phyloP scores from a whole-genome alignment of 257 asterid genomes.

The Fraxinus cuspidata region DNA sequence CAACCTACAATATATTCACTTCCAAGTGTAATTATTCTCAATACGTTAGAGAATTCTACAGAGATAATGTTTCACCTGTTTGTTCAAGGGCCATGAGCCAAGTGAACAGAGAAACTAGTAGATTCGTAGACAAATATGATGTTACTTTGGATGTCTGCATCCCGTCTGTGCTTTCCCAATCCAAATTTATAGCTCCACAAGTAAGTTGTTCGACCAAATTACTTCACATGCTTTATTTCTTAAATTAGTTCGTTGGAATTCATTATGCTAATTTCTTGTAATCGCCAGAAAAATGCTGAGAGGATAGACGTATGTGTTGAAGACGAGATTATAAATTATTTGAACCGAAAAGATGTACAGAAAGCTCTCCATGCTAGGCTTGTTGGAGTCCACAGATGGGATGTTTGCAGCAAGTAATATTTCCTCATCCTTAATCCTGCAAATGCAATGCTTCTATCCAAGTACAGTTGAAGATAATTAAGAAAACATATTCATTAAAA shows the following conservation, averaged over 20 bases:
- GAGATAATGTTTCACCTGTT: constrained; percentile 48
- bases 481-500: neutral
- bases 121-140: constrained; percentile 66
- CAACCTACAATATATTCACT: constrained; percentile 58
- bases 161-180: constrained; percentile 63
- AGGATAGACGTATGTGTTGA: constrained; percentile 68
- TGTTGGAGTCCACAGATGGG: constrained; percentile 63
- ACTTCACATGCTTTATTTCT: neutral
- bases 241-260: neutral
- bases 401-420: constrained; percentile 64
- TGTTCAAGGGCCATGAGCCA: constrained; percentile 56
- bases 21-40: constrained; percentile 62
- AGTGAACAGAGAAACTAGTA: constrained; percentile 61
- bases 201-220: constrained; percentile 30
- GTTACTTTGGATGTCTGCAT: constrained; percentile 76
- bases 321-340: constrained; percentile 56
- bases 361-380: constrained; percentile 64
- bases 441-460: neutral
- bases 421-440: neutral
- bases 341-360: constrained; percentile 62
- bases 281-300: constrained; percentile 47
- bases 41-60: constrained; percentile 59
- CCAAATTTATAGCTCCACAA: constrained; percentile 56
- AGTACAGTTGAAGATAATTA: neutral
- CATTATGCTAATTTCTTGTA: neutral